These are phyloP conservation scores for Amanita subjunquillea DNA, from an alignment of 768 basidiomycete genomes.

Conservation along the genomic window DNA sequence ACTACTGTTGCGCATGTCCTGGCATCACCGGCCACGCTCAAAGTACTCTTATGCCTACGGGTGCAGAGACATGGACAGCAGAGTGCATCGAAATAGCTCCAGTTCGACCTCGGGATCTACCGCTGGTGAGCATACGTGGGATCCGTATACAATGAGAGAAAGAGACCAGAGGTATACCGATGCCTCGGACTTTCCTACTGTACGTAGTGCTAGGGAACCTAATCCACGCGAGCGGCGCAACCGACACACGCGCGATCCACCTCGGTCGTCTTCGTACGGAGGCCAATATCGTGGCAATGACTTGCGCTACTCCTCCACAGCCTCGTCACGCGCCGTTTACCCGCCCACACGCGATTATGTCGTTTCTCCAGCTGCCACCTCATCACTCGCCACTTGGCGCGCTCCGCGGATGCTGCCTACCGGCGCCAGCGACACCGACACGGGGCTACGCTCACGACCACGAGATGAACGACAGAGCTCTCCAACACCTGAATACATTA, in stretches of 20 bases:
- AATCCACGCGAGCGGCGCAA: not conserved
- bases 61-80: not conserved
- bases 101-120: not conserved
- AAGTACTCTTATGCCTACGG: not conserved
- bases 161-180: not conserved
- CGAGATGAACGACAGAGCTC: not conserved
- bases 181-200: not conserved
- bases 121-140: not conserved
- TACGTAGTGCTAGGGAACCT: not conserved
- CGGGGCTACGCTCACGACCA: not conserved
- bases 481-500: constrained; percentile 19
- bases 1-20: not conserved
- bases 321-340: not conserved
- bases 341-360: not conserved
- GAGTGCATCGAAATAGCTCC: not conserved
- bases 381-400: not conserved
- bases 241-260: not conserved
- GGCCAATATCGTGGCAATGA: not conserved
- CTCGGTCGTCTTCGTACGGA: not conserved
- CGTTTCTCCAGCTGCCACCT: not conserved
- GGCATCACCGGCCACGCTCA: not conserved
- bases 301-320: not conserved
- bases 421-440: not conserved
- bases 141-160: not conserved
- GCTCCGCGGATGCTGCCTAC: not conserved